These are phyloP conservation scores for Colletotrichum sojae DNA, from an alignment of 2,329 filamentous ascomycete species.

Conservation along the genomic window DNA sequence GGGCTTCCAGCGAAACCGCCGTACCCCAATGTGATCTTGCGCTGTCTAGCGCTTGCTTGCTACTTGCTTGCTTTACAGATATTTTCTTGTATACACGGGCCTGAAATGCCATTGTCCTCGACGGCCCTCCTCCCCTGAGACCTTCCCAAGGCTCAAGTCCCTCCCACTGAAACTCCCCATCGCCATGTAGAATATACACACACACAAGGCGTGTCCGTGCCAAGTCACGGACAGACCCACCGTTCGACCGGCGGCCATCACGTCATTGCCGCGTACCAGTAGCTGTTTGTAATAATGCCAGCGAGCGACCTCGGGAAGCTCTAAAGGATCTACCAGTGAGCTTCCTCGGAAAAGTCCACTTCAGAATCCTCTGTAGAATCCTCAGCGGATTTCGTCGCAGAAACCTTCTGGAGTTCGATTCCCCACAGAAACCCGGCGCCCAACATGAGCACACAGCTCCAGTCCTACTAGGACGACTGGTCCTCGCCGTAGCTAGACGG, in stretches of 20 bases:
- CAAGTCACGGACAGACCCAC: background rate
- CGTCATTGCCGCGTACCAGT: background rate
- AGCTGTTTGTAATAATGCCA: background rate
- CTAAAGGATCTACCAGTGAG: too few species aligned
- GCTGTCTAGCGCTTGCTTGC: constrained; percentile 4
- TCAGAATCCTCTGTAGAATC: too few species aligned
- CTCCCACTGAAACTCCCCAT: constrained; percentile 30
- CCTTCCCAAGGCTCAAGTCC: constrained; percentile 3
- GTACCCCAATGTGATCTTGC: background rate
- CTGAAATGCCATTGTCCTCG: constrained; percentile 3
- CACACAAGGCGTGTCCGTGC: constrained; percentile 1
- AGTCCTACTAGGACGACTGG: constrained; percentile 35
- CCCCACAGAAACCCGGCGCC: too few species aligned
- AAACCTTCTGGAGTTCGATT: too few species aligned
- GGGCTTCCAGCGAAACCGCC: too few species aligned
- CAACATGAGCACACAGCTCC: background rate
- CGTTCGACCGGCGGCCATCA: background rate
- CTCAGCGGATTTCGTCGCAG: too few species aligned
- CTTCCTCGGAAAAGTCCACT: too few species aligned
- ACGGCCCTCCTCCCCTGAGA: background rate
- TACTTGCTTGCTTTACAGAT: constrained; percentile 11
- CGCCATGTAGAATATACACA: constrained; percentile 35
- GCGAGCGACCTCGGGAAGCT: too few species aligned
- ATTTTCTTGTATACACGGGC: constrained; percentile 19
- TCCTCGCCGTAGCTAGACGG: constrained; percentile 41